Conservation (phyloP, 805 yeast species). For the Nakazawaea pomicola region DNA sequence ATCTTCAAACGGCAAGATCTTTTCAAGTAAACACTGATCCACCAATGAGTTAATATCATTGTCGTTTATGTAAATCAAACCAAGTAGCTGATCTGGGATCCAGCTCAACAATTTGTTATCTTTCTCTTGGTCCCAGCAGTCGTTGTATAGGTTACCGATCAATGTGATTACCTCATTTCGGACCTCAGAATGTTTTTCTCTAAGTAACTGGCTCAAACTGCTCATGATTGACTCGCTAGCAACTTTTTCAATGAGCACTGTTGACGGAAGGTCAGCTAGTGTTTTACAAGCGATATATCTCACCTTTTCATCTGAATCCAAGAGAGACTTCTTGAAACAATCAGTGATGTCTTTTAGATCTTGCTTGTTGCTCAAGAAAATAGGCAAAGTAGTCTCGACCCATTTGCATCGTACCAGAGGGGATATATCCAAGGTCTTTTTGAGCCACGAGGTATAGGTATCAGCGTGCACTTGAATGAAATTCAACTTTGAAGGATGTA, state of each 20-base stretch:
- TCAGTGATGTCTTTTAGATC: conserved; percentile 49
- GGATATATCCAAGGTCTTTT: conserved; percentile 66
- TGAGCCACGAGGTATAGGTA: conserved; percentile 68
- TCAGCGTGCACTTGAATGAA: conserved; percentile 54
- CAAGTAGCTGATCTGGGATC: conserved; percentile 64
- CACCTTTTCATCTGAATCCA: conserved; percentile 73
- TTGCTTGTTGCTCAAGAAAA: conserved; percentile 35
- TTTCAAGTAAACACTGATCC: conserved; percentile 56
- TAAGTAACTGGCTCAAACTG: conserved; percentile 55
- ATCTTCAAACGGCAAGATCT: conserved; percentile 50
- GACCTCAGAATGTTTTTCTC: conserved; percentile 67
- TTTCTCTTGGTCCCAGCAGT: conserved; percentile 29
- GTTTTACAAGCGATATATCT: conserved; percentile 56
- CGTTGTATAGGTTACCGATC: conserved; percentile 51
- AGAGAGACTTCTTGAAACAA: conserved; percentile 62
- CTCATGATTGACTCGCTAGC: conserved; percentile 42
- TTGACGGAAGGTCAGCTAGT: conserved; percentile 41
- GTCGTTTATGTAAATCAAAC: conserved; percentile 71
- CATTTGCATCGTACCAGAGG: conserved; percentile 62
- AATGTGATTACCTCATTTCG: conserved; percentile 54
- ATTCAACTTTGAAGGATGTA: conserved; percentile 44
- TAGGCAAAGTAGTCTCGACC: conserved; percentile 52
- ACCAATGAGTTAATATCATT: conserved; percentile 58
- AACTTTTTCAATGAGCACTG: conserved; percentile 42
- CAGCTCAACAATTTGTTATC: conserved; percentile 29